These are phyloP conservation scores for Daldinia sp. DNA, from an alignment of 2,329 filamentous ascomycete species.

Conservation along the genomic window DNA sequence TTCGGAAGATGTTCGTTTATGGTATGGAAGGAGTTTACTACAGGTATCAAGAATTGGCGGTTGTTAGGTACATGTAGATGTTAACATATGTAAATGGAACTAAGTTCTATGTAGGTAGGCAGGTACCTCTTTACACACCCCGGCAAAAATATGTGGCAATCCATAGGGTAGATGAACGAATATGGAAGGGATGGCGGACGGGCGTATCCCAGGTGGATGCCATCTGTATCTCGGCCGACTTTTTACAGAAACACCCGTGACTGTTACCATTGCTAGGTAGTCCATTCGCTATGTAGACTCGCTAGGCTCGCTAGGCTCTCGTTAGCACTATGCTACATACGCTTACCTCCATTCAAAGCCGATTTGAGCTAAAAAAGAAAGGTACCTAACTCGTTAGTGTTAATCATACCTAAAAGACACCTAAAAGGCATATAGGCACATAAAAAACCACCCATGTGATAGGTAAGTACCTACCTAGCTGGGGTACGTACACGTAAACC, in stretches of 20 bases:
- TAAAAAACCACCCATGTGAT: neutral
- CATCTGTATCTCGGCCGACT: neutral
- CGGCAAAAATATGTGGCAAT: conserved; percentile 23
- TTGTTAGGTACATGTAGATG: too few species aligned
- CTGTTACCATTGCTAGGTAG: neutral
- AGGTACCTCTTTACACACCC: conserved; percentile 17
- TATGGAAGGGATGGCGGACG: conserved; percentile 13
- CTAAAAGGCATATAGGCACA: neutral
- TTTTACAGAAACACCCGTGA: neutral
- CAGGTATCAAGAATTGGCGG: conserved; percentile 6
- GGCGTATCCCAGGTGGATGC: conserved; percentile 9
- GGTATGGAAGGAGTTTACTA: neutral
- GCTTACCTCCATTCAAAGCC: neutral
- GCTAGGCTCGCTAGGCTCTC: too few species aligned
- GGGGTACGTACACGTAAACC: conserved; percentile 1
- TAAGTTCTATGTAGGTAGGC: conserved; percentile 6
- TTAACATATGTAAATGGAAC: conserved; percentile 15
- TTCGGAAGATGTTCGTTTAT: conserved; percentile 4
- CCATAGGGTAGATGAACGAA: conserved; percentile 13
- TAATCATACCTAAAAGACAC: neutral
- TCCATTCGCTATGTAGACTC: neutral
- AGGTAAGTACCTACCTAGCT: neutral
- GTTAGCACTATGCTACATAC: too few species aligned
- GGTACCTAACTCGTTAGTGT: too few species aligned
- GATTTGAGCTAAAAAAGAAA: neutral